phyloP scores from a whole-genome alignment of 768 basidiomycete genomes.

The Galerina sulciceps region DNA sequence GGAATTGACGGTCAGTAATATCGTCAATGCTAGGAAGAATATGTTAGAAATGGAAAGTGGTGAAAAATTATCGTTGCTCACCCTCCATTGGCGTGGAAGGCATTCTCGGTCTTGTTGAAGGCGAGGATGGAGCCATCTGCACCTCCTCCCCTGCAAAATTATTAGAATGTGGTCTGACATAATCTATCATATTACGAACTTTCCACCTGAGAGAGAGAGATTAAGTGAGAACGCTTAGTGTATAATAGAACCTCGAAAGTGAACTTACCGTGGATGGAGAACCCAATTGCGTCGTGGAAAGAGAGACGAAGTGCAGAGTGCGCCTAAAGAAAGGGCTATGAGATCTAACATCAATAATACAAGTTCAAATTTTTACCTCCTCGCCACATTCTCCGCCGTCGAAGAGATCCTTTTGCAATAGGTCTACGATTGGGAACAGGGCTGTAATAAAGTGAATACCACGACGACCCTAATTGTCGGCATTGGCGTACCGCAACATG shows the following conservation, averaged over 20 bases:
- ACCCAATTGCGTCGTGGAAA: slow-evolving; percentile 20
- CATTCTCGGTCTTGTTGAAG: slow-evolving; percentile 25
- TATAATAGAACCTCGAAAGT: neutral
- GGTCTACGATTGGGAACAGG: slow-evolving; percentile 21
- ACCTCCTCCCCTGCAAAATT: slow-evolving; percentile 23
- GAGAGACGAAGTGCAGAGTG: slow-evolving; percentile 20
- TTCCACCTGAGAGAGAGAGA: slow-evolving; percentile 8
- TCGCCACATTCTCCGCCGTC: slow-evolving; percentile 36
- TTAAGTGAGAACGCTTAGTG: neutral
- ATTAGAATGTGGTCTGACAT: neutral
- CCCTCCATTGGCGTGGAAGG: neutral
- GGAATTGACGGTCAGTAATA: slow-evolving; percentile 15
- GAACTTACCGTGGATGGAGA: slow-evolving; percentile 19
- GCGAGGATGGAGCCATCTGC: slow-evolving; percentile 31
- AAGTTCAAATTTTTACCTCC: slow-evolving; percentile 4
- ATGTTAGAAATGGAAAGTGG: neutral
- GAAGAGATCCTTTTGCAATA: slow-evolving; percentile 34
- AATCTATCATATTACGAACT: neutral
- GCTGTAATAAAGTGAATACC: neutral
- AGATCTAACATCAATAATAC: no score
- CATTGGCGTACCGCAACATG: slow-evolving; percentile 16
- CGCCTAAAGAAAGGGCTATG: neutral
- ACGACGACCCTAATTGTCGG: neutral
- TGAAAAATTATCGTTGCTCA: neutral
- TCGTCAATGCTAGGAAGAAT: slow-evolving; percentile 11